Percentiles rank a stretch among this genome's conserved stretches.
These are phyloP conservation scores for Lolium multiflorum DNA, from an alignment of 176 grass and related monocot genomes.

Conservation along the genomic window DNA sequence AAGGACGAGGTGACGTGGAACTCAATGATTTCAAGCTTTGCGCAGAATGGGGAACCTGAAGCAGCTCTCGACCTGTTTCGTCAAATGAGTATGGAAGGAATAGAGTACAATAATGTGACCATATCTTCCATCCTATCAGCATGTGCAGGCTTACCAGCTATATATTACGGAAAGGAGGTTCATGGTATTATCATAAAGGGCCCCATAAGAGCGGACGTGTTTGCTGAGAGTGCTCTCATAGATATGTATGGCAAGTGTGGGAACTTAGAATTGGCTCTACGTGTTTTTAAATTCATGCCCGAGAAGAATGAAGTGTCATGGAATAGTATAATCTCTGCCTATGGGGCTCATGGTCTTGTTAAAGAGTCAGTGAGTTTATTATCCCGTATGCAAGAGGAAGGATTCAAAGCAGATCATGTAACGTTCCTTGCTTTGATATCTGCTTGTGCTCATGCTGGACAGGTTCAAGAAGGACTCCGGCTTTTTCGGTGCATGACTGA, in stretches of 20 bases:
- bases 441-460: slow-evolving; percentile 77
- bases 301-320: slow-evolving; percentile 84
- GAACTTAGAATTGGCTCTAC: slow-evolving; percentile 61
- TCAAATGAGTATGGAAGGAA: slow-evolving; percentile 69
- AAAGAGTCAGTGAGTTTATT: slow-evolving; percentile 67
- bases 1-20: slow-evolving; percentile 87
- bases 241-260: slow-evolving; percentile 94
- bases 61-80: slow-evolving; percentile 72
- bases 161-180: slow-evolving; percentile 85
- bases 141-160: slow-evolving; percentile 72
- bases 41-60: slow-evolving; percentile 81
- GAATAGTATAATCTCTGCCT: slow-evolving; percentile 90
- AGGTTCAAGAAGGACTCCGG: slow-evolving; percentile 71
- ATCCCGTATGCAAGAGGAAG: slow-evolving; percentile 68
- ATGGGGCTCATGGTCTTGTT: slow-evolving; percentile 82
- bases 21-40: slow-evolving; percentile 88
- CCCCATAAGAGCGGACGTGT: slow-evolving; percentile 63
- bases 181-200: slow-evolving; percentile 77
- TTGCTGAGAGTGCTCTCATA: slow-evolving; percentile 77
- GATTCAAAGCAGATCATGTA: slow-evolving; percentile 71
- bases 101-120: slow-evolving; percentile 68
- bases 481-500: slow-evolving; percentile 71
- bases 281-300: slow-evolving; percentile 76
- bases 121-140: slow-evolving; percentile 81
- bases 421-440: slow-evolving; percentile 90